These are phyloP conservation scores for Xylaria sp. DNA, from an alignment of 495 filamentous ascomycete species.

Conservation along the genomic window DNA sequence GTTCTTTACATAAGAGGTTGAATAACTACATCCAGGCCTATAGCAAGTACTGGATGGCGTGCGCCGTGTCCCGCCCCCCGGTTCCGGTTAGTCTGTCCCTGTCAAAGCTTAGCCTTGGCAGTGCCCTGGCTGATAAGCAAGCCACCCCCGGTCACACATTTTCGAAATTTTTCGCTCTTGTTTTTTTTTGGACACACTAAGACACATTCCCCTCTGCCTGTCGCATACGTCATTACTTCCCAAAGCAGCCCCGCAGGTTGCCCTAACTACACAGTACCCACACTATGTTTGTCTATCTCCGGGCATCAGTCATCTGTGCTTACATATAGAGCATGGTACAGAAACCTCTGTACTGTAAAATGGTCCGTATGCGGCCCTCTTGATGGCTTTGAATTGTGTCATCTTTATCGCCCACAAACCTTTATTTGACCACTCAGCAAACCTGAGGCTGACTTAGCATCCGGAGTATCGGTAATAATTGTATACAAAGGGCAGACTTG, in stretches of 20 bases:
- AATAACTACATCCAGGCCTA: neutral
- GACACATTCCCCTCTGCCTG: constrained; percentile 2
- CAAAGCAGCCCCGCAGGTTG: constrained; percentile 13
- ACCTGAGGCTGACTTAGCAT: neutral
- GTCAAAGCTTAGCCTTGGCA: constrained; percentile 20
- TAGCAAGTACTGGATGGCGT: neutral
- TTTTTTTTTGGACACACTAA: constrained; percentile 7
- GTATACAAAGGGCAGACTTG: neutral
- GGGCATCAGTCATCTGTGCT: neutral
- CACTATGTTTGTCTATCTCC: neutral
- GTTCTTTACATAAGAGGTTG: neutral
- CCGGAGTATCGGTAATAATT: neutral
- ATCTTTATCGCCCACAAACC: neutral
- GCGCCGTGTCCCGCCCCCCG: constrained; percentile 1
- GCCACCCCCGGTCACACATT: constrained; percentile 15
- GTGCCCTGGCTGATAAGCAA: neutral
- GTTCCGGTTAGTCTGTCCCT: constrained; percentile 1
- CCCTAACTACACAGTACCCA: neutral
- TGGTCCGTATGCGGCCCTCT: constrained; percentile 9
- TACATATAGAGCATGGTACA: neutral
- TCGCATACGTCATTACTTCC: constrained; percentile 22
- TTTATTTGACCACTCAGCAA: neutral
- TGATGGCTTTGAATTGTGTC: neutral
- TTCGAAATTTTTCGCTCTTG: constrained; percentile 12
- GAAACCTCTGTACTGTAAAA: neutral